Conservation (phyloP, 108 stramenopile species). For the Skeletonema tropicum region DNA sequence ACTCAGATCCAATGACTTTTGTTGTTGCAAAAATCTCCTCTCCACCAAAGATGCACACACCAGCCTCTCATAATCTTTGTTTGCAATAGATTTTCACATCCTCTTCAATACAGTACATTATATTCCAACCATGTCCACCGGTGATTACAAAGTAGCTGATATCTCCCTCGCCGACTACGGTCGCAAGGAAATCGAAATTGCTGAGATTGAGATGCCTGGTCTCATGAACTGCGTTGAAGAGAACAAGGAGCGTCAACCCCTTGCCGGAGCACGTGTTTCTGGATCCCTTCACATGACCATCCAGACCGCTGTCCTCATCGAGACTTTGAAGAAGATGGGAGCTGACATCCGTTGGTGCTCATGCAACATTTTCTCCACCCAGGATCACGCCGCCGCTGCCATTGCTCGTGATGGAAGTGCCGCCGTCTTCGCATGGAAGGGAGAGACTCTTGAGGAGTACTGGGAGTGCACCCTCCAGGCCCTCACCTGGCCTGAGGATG, state of each 20-base stretch:
- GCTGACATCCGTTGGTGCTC: slow-evolving; percentile 99
- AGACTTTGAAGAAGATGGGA: slow-evolving; percentile 96
- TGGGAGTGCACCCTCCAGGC: slow-evolving; percentile 99
- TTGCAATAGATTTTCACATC: no score
- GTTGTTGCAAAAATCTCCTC: no score
- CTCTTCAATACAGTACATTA: no score
- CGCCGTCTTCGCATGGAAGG: slow-evolving; percentile 99
- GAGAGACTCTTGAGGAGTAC: slow-evolving; percentile 99
- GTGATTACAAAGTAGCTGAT: slow-evolving; percentile 99
- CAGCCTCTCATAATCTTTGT: no score
- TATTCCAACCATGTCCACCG: slow-evolving; percentile 85
- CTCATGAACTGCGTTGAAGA: slow-evolving; percentile 98
- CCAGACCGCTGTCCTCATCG: slow-evolving; percentile 99
- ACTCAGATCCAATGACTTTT: no score
- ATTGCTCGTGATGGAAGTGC: slow-evolving; percentile 98
- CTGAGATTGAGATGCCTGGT: slow-evolving; percentile 99
- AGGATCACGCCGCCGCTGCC: slow-evolving; percentile 99
- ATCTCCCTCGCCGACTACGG: slow-evolving; percentile 99
- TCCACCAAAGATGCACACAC: no score
- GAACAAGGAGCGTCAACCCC: slow-evolving; percentile 81
- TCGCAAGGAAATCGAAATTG: slow-evolving; percentile 99
- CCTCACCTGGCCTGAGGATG: slow-evolving; percentile 95
- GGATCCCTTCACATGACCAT: slow-evolving; percentile 99
- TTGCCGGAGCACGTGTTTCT: slow-evolving; percentile 92
- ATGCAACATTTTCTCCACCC: slow-evolving; percentile 99